Evolutionary conservation across 768 basidiomycete species (phyloP).

Genomic region (Clitopilus passeckerianus): DNA sequence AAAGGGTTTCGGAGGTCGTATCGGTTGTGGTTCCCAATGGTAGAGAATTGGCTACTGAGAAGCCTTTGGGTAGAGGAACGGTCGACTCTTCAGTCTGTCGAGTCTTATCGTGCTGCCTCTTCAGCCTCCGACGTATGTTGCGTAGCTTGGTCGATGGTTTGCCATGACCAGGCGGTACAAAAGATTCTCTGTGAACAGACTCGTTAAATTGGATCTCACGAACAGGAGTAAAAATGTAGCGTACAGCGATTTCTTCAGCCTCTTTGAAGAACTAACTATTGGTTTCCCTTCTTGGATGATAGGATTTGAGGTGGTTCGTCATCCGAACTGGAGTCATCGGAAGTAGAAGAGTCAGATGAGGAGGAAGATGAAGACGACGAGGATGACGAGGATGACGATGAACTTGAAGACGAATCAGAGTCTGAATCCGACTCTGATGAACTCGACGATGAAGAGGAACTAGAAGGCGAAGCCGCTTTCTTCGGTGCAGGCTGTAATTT

Average conservation of each 20-base stretch:
- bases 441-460: neutral
- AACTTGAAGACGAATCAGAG: slow-evolving; percentile 18
- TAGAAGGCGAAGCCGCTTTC: neutral
- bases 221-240: neutral
- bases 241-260: slow-evolving; percentile 1
- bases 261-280: neutral
- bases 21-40: slow-evolving; percentile 28
- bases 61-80: slow-evolving; percentile 18
- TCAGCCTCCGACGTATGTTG: slow-evolving; percentile 8
- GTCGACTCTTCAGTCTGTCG: slow-evolving; percentile 6
- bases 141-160: slow-evolving; percentile 9
- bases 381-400: slow-evolving; percentile 17
- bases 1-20: neutral
- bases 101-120: slow-evolving; percentile 20
- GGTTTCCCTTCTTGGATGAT: slow-evolving; percentile 5
- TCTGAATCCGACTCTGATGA: slow-evolving; percentile 14
- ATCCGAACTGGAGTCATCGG: slow-evolving; percentile 14
- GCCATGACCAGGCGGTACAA: slow-evolving; percentile 14
- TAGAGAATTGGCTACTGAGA: slow-evolving; percentile 38
- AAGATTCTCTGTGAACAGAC: neutral
- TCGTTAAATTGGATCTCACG: neutral
- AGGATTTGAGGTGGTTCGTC: neutral
- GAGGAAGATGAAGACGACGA: slow-evolving; percentile 18
- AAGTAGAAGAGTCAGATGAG: slow-evolving; percentile 13
- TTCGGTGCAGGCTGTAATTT: neutral